Percentiles rank a stretch among this genome's conserved stretches.
These are phyloP conservation scores for Exobasidium cylindrosporum DNA, from an alignment of 1,284 basidiomycete species.

Conservation along the genomic window DNA sequence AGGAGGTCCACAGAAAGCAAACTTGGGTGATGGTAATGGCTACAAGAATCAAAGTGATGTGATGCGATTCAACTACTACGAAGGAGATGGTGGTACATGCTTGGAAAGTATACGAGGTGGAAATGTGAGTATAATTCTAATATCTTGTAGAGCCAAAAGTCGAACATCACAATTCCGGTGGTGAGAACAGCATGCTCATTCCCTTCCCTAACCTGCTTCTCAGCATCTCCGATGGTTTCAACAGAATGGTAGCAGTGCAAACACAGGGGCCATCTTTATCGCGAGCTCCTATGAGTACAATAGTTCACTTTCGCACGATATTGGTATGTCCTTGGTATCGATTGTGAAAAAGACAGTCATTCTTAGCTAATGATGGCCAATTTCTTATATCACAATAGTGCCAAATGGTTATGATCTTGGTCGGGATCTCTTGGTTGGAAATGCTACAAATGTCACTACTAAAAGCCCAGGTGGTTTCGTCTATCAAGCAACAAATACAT, in stretches of 20 bases:
- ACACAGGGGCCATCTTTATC: constrained; percentile 41
- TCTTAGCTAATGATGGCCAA: too few species aligned
- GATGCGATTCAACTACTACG: constrained; percentile 37
- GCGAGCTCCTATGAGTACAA: constrained; percentile 43
- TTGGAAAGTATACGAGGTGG: constrained; percentile 45
- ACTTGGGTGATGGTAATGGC: constrained; percentile 52
- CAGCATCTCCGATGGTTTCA: constrained; percentile 51
- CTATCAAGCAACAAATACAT: constrained; percentile 32
- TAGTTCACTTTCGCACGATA: constrained; percentile 33
- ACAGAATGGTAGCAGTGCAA: constrained; percentile 34
- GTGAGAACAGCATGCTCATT: too few species aligned
- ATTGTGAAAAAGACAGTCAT: too few species aligned
- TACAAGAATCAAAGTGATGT: constrained; percentile 38
- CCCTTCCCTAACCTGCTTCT: background rate
- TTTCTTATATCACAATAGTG: too few species aligned
- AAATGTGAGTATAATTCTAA: too few species aligned
- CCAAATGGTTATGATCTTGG: constrained; percentile 48
- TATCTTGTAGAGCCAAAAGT: too few species aligned
- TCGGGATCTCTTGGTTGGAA: constrained; percentile 41
- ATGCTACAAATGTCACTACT: constrained; percentile 37
- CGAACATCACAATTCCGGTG: background rate
- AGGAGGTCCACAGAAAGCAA: constrained; percentile 43
- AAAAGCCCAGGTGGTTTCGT: constrained; percentile 29
- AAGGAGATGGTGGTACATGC: constrained; percentile 38
- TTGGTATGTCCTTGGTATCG: too few species aligned